Percentiles rank a stretch among this genome's conserved stretches.
phyloP scores from a whole-genome alignment of 176 grass and related monocot species.

The Zoysia japonica region DNA sequence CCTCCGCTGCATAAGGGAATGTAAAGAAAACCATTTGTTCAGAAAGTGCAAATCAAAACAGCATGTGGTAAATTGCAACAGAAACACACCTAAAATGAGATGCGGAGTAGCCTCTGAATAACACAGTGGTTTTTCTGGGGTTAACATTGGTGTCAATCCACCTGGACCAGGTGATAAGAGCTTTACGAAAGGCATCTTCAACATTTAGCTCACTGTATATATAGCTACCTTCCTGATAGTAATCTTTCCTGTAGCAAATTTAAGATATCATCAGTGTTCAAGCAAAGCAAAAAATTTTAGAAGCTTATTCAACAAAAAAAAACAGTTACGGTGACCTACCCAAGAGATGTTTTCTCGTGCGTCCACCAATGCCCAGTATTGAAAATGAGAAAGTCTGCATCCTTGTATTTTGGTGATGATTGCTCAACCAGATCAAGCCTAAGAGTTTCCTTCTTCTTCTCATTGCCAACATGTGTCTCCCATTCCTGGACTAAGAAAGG shows the following conservation, averaged over 20 bases:
- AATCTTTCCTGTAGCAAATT: constrained; percentile 73
- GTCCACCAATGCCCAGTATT: constrained; percentile 99
- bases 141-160: constrained; percentile 92
- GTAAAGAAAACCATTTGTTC: constrained; percentile 26
- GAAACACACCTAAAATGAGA: constrained; percentile 80
- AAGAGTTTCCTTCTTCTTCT: constrained; percentile 83
- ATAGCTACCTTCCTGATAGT: constrained; percentile 91
- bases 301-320: constrained; percentile 29
- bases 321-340: constrained; percentile 54
- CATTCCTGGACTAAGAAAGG: constrained; percentile 94
- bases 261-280: constrained; percentile 17
- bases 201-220: constrained; percentile 76
- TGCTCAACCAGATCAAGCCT: constrained; percentile 85
- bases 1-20: constrained; percentile 67
- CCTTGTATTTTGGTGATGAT: constrained; percentile 85
- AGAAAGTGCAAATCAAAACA: neutral
- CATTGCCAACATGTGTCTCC: constrained; percentile 54
- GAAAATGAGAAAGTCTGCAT: constrained; percentile 87
- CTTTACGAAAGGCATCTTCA: constrained; percentile 77
- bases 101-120: constrained; percentile 91
- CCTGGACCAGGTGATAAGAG: constrained; percentile 83
- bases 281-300: constrained; percentile 5
- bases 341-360: constrained; percentile 90
- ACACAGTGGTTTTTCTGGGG: constrained; percentile 58
- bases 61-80: neutral